Percentiles rank a stretch among this genome's conserved stretches.
phyloP scores from a whole-genome alignment of 495 filamentous ascomycete genomes.

The Penicillium pancosmium region DNA sequence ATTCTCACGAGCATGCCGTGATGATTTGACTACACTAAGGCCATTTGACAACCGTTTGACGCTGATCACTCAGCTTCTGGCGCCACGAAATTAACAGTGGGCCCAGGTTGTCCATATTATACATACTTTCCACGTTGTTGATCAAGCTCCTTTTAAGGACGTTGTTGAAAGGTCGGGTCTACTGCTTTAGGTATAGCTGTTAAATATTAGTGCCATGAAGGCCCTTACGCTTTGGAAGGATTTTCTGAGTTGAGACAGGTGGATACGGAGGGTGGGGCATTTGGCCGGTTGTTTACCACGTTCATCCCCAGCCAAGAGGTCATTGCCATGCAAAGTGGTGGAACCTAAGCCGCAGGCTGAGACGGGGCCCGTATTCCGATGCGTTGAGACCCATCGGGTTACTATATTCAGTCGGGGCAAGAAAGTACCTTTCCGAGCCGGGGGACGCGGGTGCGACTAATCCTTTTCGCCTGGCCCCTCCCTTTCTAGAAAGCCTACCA shows the following conservation, averaged over 20 bases:
- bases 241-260: background rate
- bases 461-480: background rate
- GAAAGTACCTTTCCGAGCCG: background rate
- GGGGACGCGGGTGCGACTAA: background rate
- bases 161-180: background rate
- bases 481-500: background rate
- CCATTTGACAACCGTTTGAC: conserved; percentile 9
- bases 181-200: background rate
- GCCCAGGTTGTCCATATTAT: background rate
- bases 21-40: background rate
- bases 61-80: conserved; percentile 18
- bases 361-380: background rate
- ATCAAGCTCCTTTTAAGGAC: background rate
- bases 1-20: background rate
- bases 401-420: background rate
- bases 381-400: background rate
- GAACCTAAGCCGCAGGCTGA: background rate
- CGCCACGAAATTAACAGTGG: conserved; percentile 19
- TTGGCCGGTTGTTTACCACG: background rate
- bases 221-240: background rate
- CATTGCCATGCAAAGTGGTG: background rate
- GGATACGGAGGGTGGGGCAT: background rate
- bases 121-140: conserved; percentile 1
- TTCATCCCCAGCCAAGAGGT: background rate
- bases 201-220: background rate